Base-by-base conservation (phyloP, 2,329 filamentous ascomycete genomes). In the Fusarium sp. region DNA sequence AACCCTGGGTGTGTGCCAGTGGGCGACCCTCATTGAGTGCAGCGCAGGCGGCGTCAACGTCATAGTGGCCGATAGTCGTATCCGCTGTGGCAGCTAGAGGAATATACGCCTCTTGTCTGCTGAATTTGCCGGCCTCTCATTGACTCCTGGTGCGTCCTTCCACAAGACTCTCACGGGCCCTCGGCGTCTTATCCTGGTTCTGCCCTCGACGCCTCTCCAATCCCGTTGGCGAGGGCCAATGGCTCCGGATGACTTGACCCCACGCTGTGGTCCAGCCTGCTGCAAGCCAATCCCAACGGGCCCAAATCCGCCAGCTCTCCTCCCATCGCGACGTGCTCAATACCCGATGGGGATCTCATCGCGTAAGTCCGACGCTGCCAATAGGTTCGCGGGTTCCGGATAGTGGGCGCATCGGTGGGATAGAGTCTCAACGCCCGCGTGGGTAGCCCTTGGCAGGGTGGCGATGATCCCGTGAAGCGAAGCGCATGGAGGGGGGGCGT, bases 11-110 rank as follows among this genome's bases (percentile, higher is more conserved):
- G 66, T 73, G 73, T 72, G 62, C 65, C 44, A 54, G 65, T 59
- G 41, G 50, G 46, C 62, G 61, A 56, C 52, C 70, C 65, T 73
- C 60, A 75, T 72, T 73, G 70, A 71, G 72, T 73, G 59, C 61
- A 61, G 64, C 58, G 53, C 66, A 71, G 73, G 69, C 63, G 68
- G 65, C 66, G 66, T 62, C 65, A 72, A 74, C 73, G 73, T 75
- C 73, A 75, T 75, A 66, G 57, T 60, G 56, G 50, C 53, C 44
- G 62, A 62, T 71, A 68, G 67, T 70, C 48, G 66, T 63, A 67
- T 66, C 63, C 70, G 65, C 72, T 59, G 44, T 18, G 43, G 65
- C 61, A 62, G 55, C 61, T 66, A 64, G 55, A 52, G 65, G 64
- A 55, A 60, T 62, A 69, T 71, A 58, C 68, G 41, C 55, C 60